Evolutionary conservation across 2,329 filamentous ascomycete genomes (phyloP).

Genomic region (Remersonia thermophila): DNA sequence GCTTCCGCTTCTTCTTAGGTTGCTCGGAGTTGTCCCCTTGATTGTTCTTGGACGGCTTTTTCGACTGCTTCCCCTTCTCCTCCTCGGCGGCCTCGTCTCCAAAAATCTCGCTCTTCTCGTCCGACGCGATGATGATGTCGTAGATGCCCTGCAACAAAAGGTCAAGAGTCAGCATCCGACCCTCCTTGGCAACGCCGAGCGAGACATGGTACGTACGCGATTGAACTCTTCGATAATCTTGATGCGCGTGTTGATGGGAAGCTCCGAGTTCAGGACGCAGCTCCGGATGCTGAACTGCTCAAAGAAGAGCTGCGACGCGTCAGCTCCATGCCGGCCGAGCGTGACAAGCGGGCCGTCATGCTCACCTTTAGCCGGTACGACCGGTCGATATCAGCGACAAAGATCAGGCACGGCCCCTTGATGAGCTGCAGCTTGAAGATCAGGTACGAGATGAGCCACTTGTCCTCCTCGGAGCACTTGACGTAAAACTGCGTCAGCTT

Average conservation of each 20-base stretch:
- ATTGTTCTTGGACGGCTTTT: slow-evolving; percentile 23
- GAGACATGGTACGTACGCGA: slow-evolving; percentile 42
- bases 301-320: slow-evolving; percentile 52
- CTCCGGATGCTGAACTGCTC: slow-evolving; percentile 95
- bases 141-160: slow-evolving; percentile 58
- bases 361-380: slow-evolving; percentile 71
- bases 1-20: slow-evolving; percentile 51
- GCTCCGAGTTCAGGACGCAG: slow-evolving; percentile 85
- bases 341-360: too few species aligned
- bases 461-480: slow-evolving; percentile 86
- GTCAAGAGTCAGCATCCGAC: too few species aligned
- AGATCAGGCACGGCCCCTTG: slow-evolving; percentile 69
- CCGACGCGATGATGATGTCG: slow-evolving; percentile 93
- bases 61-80: slow-evolving; percentile 27
- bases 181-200: too few species aligned
- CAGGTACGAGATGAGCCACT: slow-evolving; percentile 84
- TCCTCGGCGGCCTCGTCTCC: slow-evolving; percentile 31
- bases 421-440: slow-evolving; percentile 92
- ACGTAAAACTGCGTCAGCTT: slow-evolving; percentile 80
- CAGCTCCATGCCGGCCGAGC: too few species aligned
- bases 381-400: slow-evolving; percentile 70
- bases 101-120: slow-evolving; percentile 33
- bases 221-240: slow-evolving; percentile 98
- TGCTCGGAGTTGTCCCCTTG: slow-evolving; percentile 14
- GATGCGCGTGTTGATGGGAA: slow-evolving; percentile 83